Base-by-base conservation (phyloP, 495 filamentous ascomycete genomes). In the Xylaria cubensis region DNA sequence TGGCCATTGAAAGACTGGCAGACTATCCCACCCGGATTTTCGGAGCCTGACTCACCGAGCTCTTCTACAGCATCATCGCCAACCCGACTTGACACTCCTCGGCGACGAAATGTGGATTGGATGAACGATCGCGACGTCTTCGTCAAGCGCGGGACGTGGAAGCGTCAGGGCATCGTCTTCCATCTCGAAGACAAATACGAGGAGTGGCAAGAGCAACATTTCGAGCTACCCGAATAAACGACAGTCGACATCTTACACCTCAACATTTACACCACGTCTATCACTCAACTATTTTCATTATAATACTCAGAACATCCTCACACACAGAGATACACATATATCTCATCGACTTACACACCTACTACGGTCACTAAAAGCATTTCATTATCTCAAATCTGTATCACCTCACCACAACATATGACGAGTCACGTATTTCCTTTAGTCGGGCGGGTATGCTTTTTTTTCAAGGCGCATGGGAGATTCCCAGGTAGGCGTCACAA, bases 121-220 rank as follows among this genome's bases (percentile, higher is more conserved):
- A 74, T 77, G 67, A 70, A 75, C 59, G 80, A 80, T 13, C 73
- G 75, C 44, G 83, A 85, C 21, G 74, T 80, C 32, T 82, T 82
- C 56, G 74, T 85, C 17, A 83, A 82, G 75, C 76, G 85, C 0
- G 85, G 84, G 15, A 83, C 79, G 15, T 86, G 85, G 85, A 86
- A 86, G 78, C 76, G 85, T 26, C 70, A 81, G 24, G 85, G 85
- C 39, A 83, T 86, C 67, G 81, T 86, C 66, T 86, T 86, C 73
- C 74, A 77, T 32, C 71, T 78, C 29, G 76, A 78, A n/a, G 64
- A 71, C 1, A 59, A 73, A 3, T 69, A 77, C 0, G 73, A 76
- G 21, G 32, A 67, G 4, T 70, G 71, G 26, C 76, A 76, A 34
- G 75, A 79, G 36, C 65, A 74, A 13, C 75, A 79, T 53, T 79